Evolutionary conservation across 1,284 basidiomycete genomes (phyloP).

Genomic region (Pascua guehoae): DNA sequence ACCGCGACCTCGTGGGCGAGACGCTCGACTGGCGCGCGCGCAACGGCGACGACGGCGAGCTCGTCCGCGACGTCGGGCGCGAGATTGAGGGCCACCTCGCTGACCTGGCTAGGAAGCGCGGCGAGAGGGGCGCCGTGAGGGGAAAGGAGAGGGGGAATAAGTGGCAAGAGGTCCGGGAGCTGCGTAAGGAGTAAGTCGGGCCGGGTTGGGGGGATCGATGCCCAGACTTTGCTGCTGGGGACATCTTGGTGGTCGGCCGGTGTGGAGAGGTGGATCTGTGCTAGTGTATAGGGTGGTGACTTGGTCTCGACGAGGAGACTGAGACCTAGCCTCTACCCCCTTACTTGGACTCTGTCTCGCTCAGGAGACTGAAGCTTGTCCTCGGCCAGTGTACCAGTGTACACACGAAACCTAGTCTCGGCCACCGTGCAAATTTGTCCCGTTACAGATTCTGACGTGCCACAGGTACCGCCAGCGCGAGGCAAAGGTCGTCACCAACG

Average conservation of each 20-base stretch:
- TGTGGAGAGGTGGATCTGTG: no score
- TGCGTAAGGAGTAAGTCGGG: constrained; percentile 76
- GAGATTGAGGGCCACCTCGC: constrained; percentile 71
- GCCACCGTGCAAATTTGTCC: no score
- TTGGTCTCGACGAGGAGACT: no score
- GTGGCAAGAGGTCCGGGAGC: constrained; percentile 85
- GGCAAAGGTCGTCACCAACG: constrained; percentile 71
- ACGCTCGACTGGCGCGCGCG: constrained; percentile 86
- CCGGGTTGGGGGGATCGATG: no score
- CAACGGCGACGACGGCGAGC: constrained; percentile 69
- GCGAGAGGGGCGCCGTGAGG: constrained; percentile 60
- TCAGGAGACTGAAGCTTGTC: no score
- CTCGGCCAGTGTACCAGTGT: neutral
- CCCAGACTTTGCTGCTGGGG: neutral
- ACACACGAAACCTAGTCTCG: no score
- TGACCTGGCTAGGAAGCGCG: constrained; percentile 71
- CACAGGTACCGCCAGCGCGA: constrained; percentile 80
- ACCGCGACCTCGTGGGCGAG: constrained; percentile 67
- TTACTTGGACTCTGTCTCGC: no score
- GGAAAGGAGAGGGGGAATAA: constrained; percentile 71
- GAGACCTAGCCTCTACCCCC: no score
- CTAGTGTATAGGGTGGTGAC: no score
- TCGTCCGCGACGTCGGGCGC: constrained; percentile 77
- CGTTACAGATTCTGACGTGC: neutral
- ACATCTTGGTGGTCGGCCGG: no score